phyloP scores from a whole-genome alignment of 306 rosid species.

The Cucurbita argyrosperma region DNA sequence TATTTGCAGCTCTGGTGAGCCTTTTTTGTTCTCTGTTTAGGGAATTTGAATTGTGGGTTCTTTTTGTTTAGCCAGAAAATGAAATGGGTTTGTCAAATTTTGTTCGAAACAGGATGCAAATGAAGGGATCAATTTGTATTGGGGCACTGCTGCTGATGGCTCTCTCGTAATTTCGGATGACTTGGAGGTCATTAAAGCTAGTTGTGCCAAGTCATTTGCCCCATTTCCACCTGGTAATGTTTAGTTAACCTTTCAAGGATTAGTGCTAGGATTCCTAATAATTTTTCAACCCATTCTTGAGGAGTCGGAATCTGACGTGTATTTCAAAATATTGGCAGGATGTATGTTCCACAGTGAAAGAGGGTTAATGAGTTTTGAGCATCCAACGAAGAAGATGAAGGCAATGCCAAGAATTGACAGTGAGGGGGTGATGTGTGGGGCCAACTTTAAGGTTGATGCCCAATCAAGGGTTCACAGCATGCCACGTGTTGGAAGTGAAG shows the following conservation, averaged over 20 bases:
- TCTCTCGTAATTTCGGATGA: slow-evolving; percentile 62
- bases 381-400: slow-evolving; percentile 78
- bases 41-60: not conserved
- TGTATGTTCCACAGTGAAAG: slow-evolving; percentile 80
- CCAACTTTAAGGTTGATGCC: slow-evolving; percentile 71
- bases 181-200: slow-evolving; percentile 46
- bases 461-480: slow-evolving; percentile 45
- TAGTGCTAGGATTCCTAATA: no score
- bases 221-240: slow-evolving; percentile 70
- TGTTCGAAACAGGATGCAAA: slow-evolving; percentile 35
- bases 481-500: slow-evolving; percentile 99
- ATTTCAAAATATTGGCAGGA: slow-evolving; percentile 27
- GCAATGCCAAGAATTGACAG: slow-evolving; percentile 93
- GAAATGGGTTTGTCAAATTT: not conserved
- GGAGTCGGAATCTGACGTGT: not conserved
- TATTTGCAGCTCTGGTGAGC: slow-evolving; percentile 65
- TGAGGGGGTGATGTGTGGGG: slow-evolving; percentile 89
- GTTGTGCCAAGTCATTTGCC: slow-evolving; percentile 93
- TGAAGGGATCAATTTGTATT: slow-evolving; percentile 46
- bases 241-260: no score
- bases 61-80: not conserved
- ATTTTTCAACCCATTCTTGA: no score
- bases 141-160: slow-evolving; percentile 86
- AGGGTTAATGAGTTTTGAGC: slow-evolving; percentile 72
- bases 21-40: not conserved